Conservation (phyloP, 768 basidiomycete species). For the Hypholoma fasciculare region DNA sequence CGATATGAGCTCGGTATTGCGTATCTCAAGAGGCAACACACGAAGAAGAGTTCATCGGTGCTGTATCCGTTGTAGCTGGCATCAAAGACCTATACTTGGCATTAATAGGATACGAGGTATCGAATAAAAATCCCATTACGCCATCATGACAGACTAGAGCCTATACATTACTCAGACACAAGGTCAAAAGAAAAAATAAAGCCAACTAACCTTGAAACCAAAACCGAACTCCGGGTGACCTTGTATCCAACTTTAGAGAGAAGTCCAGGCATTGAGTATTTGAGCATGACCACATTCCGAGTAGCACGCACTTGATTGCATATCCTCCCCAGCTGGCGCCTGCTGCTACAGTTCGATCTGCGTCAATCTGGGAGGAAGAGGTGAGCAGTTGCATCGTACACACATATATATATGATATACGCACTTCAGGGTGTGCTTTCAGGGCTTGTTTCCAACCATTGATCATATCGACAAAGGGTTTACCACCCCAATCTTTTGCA, state of each 20-base stretch:
- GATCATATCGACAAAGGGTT: conserved; percentile 76
- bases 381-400: not conserved
- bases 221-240: conserved; percentile 89
- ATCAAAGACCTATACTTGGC: conserved; percentile 62
- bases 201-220: conserved; percentile 64
- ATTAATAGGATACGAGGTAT: not conserved
- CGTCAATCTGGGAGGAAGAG: conserved; percentile 51
- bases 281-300: not conserved
- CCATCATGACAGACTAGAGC: conserved; percentile 93
- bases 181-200: not conserved
- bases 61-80: conserved; percentile 78
- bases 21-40: conserved; percentile 31
- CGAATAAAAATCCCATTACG: conserved; percentile 34
- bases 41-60: conserved; percentile 92
- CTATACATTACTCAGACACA: conserved; percentile 17
- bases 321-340: conserved; percentile 89
- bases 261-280: conserved; percentile 3
- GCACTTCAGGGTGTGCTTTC: conserved; percentile 67
- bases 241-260: conserved; percentile 79
- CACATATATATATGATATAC: not conserved
- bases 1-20: not conserved
- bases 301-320: conserved; percentile 70
- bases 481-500: conserved; percentile 81
- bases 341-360: conserved; percentile 70
- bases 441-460: conserved; percentile 75